Percentiles rank a stretch among this genome's conserved stretches.
Evolutionary conservation across 257 asterid genomes (phyloP).

Genomic region (Fraxinus americana): DNA sequence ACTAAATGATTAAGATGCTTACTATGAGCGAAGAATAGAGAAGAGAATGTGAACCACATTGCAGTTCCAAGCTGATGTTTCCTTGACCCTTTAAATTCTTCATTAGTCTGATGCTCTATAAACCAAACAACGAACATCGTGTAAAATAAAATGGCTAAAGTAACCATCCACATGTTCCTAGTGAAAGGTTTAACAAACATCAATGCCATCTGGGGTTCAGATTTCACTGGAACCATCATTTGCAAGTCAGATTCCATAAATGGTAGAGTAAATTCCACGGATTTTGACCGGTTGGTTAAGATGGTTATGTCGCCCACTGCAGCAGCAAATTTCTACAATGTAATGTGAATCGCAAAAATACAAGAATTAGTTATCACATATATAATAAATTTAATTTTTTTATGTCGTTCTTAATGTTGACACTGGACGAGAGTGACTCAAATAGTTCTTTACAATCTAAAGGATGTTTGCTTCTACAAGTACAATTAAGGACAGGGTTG

Average conservation of each 20-base stretch:
- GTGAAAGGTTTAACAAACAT: too few relatives aligned
- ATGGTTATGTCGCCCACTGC: conserved; percentile 39
- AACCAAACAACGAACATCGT: conserved; percentile 44
- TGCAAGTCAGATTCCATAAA: too few relatives aligned
- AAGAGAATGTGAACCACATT: conserved; percentile 47
- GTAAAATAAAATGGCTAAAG: conserved; percentile 31
- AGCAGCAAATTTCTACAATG: conserved; percentile 29
- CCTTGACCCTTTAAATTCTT: conserved; percentile 29
- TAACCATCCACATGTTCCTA: too few relatives aligned
- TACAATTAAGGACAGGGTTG: too few relatives aligned
- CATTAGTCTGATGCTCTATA: conserved; percentile 40
- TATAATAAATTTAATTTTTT: background rate
- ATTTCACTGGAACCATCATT: too few relatives aligned
- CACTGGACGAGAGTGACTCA: too few relatives aligned
- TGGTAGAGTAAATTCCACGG: too few relatives aligned
- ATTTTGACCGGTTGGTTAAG: conserved; percentile 27
- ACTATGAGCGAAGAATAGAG: conserved; percentile 43
- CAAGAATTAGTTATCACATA: background rate
- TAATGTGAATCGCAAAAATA: background rate
- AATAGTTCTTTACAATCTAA: too few relatives aligned
- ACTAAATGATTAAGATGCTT: conserved; percentile 21
- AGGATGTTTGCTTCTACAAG: too few relatives aligned
- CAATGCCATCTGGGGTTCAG: too few relatives aligned
- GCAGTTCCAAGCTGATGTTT: conserved; percentile 43
- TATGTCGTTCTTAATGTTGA: too few relatives aligned